Evolutionary conservation across 1,284 basidiomycete species (phyloP).

Genomic region (Cryptococcus jaspeensis): DNA sequence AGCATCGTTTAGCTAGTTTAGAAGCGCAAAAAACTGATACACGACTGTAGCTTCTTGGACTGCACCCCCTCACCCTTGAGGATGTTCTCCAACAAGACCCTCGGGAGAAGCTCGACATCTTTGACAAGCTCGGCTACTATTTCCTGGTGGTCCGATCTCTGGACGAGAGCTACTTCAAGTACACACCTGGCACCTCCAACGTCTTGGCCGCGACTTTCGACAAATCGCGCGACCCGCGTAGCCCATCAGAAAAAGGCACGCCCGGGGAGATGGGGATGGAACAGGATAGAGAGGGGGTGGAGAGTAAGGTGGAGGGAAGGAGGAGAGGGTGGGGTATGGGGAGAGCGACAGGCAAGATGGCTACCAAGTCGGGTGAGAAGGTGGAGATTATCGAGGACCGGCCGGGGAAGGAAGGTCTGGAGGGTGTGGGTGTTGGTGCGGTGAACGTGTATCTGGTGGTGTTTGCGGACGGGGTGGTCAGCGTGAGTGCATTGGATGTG

Average conservation of each 20-base stretch:
- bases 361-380: slow-evolving; percentile 43
- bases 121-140: slow-evolving; percentile 87
- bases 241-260: neutral
- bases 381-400: slow-evolving; percentile 60
- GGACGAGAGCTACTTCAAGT: slow-evolving; percentile 64
- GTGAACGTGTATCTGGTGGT: slow-evolving; percentile 87
- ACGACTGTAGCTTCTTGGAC: slow-evolving; percentile 66
- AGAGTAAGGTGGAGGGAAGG: slow-evolving; percentile 26
- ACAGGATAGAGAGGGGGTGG: slow-evolving; percentile 1
- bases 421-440: slow-evolving; percentile 66
- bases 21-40: neutral
- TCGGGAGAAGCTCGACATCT: slow-evolving; percentile 87
- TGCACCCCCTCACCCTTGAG: slow-evolving; percentile 92
- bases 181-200: slow-evolving; percentile 48
- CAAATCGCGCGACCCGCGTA: neutral
- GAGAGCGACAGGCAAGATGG: slow-evolving; percentile 31
- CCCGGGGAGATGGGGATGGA: slow-evolving; percentile 1
- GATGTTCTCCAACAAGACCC: slow-evolving; percentile 94
- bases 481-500: slow-evolving; percentile 58
- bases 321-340: slow-evolving; percentile 44
- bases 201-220: slow-evolving; percentile 10
- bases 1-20: slow-evolving; percentile 23
- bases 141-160: slow-evolving; percentile 87
- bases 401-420: slow-evolving; percentile 59
- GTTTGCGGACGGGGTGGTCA: slow-evolving; percentile 84